These are phyloP conservation scores for Penstemon davidsonii DNA, from an alignment of 257 asterid species.

Conservation along the genomic window DNA sequence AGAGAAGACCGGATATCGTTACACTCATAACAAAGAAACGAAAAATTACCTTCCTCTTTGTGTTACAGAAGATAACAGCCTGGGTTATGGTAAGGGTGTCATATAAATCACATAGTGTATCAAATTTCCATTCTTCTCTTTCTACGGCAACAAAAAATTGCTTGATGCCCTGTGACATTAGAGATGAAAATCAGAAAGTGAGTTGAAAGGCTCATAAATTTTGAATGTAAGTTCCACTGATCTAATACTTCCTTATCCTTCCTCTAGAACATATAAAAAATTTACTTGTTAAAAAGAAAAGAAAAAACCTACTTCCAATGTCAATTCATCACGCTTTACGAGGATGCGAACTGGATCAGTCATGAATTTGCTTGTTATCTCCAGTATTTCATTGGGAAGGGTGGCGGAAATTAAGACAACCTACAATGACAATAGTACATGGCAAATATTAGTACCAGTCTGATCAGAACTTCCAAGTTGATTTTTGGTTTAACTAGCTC, in stretches of 20 bases:
- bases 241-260: background rate
- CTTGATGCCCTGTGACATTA: slow-evolving; percentile 75
- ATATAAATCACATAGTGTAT: slow-evolving; percentile 89
- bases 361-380: slow-evolving; percentile 97
- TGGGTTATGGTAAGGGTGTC: slow-evolving; percentile 96
- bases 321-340: slow-evolving; percentile 98
- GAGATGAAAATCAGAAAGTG: background rate
- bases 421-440: slow-evolving; percentile 40
- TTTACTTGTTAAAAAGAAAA: background rate
- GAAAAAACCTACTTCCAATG: slow-evolving; percentile 65
- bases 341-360: slow-evolving; percentile 97
- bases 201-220: background rate
- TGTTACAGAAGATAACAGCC: slow-evolving; percentile 97
- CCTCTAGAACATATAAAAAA: background rate
- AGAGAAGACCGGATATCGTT: background rate
- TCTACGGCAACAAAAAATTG: slow-evolving; percentile 98
- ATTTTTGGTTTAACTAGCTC: background rate
- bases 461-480: background rate
- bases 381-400: slow-evolving; percentile 95
- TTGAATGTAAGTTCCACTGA: background rate
- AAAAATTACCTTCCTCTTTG: slow-evolving; percentile 78
- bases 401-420: slow-evolving; percentile 95
- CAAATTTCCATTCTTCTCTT: slow-evolving; percentile 96
- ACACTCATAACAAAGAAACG: background rate
- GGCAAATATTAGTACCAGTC: slow-evolving; percentile 4